Conservation (phyloP, 2,329 filamentous ascomycete species). For the Geosmithia flava region DNA sequence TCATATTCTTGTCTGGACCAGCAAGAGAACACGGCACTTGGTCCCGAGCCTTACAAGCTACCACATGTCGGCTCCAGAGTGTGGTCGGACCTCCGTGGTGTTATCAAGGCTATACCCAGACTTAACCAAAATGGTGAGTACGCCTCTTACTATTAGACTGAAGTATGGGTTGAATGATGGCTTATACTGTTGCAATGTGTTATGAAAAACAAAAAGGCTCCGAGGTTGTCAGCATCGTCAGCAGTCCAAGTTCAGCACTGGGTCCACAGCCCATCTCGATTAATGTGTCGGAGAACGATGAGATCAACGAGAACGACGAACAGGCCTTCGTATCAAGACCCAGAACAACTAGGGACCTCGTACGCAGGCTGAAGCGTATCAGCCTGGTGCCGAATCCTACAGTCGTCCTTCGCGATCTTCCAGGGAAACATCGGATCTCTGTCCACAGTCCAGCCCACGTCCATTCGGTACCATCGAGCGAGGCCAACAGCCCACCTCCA, state of each 20-base stretch:
- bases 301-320: background rate
- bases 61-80: conserved; percentile 15
- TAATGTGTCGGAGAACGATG: background rate
- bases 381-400: conserved; percentile 15
- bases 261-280: background rate
- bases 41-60: conserved; percentile 7
- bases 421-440: conserved; percentile 11
- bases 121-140: conserved; percentile 10
- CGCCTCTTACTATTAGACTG: background rate
- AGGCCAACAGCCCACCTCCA: background rate
- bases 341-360: conserved; percentile 10
- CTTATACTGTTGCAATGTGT: background rate
- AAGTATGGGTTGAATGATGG: background rate
- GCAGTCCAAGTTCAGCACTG: background rate
- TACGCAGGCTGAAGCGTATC: conserved; percentile 10
- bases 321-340: conserved; percentile 4
- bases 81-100: conserved; percentile 21
- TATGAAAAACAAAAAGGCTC: conserved; percentile 1
- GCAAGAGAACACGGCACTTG: background rate
- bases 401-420: conserved; percentile 11
- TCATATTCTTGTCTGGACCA: background rate
- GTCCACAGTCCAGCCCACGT: conserved; percentile 9
- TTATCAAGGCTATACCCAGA: conserved; percentile 17
- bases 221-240: background rate
- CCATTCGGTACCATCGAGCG: conserved; percentile 8